Base-by-base conservation (phyloP, 768 basidiomycete species). In the Boletellus emodensis region DNA sequence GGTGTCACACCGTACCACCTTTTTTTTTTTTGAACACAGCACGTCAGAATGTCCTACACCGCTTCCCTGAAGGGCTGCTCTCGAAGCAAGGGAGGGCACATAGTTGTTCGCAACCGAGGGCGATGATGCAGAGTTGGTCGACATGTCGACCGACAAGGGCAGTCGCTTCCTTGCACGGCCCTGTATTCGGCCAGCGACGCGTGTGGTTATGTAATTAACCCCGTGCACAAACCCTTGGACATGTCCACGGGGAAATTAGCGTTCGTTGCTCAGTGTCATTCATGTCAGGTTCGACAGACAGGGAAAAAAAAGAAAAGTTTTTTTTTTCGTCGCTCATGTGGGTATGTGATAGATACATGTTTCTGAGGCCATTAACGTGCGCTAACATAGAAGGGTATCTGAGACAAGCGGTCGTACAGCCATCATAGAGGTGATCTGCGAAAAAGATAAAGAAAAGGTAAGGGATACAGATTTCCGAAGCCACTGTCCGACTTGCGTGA, bases 321-420 rank as follows among this genome's bases (percentile, higher is more conserved):
- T 51, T 28, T 10, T 49, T 56, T 54, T 49, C 34, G 41, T 53
- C 56, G 17, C n/a, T 43, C 37, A 22, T 52, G 62, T 32, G 17
- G 30, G 28, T 64, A 51, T 26, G 45, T 59, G 54, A 56, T 48
- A 61, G 67, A 67, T 67, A 67, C 66, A 67, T 48, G 42, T 58
- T 58, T 58, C 54, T 52, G 45, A 36, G 46, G 36, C 56, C 49
- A 69, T 69, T 67, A 67, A 44, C 52, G 44, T 50, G 53, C 48
- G 49, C 48, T 69, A 67, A 30, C 54, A 45, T 67, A 67, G 6
- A 49, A 30, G 59, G 67, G 65, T 67, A 67, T 67, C 57, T 30
- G 44, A 52, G 42, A 51, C 41, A 34, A 33, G 38, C 54, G 50
- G 43, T 55, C 55, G 40, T 62, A 64, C 47, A 57, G 38, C 32